Evolutionary conservation across 2,329 filamentous ascomycete genomes (phyloP).

Genomic region (Colletotrichum tropicicola): DNA sequence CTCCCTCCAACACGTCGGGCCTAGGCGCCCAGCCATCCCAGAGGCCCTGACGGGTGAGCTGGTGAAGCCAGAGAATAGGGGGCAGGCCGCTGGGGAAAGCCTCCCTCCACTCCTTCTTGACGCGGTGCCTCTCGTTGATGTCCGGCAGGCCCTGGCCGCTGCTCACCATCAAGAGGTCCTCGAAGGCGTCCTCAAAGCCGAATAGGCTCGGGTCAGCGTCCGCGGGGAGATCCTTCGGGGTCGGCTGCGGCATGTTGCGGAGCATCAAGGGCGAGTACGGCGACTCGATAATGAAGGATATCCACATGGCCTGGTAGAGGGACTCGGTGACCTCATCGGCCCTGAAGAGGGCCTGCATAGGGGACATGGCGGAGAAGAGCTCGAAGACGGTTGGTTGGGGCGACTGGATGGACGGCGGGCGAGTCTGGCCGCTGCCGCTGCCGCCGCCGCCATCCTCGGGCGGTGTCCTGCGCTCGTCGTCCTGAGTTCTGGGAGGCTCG

Average conservation of each 20-base stretch:
- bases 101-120: slow-evolving; percentile 45
- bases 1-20: slow-evolving; percentile 22
- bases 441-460: no score
- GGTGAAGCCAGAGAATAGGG: slow-evolving; percentile 49
- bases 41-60: slow-evolving; percentile 30
- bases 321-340: slow-evolving; percentile 27
- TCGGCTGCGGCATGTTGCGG: slow-evolving; percentile 54
- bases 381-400: slow-evolving; percentile 16
- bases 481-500: slow-evolving; percentile 6
- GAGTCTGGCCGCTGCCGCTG: no score
- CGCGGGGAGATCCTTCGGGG: slow-evolving; percentile 52
- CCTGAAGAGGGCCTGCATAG: slow-evolving; percentile 20
- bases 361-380: slow-evolving; percentile 17
- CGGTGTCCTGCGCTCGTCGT: neutral
- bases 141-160: slow-evolving; percentile 51
- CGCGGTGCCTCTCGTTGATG: slow-evolving; percentile 44
- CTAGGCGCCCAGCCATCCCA: slow-evolving; percentile 31
- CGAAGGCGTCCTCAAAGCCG: slow-evolving; percentile 66
- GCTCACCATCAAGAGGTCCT: slow-evolving; percentile 62
- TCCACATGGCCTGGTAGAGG: slow-evolving; percentile 36
- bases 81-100: slow-evolving; percentile 52
- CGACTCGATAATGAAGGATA: slow-evolving; percentile 47
- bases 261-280: slow-evolving; percentile 57
- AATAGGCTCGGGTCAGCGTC: slow-evolving; percentile 49
- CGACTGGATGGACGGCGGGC: neutral